Evolutionary conservation across 164 flowering plant genomes (phyloP).

Genomic region (Cinnamomum micranthum): DNA sequence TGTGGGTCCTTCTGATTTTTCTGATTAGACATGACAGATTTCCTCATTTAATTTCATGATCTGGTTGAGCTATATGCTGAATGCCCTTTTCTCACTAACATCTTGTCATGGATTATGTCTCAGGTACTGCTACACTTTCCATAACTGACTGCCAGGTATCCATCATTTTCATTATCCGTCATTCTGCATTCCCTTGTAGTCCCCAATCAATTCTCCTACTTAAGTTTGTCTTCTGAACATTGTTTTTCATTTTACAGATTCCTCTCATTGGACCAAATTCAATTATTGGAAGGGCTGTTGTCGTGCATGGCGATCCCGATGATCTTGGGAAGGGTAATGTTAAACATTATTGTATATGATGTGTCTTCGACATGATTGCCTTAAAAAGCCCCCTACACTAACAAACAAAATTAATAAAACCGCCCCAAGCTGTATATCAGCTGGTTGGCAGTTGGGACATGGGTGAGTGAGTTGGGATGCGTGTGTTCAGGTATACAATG

Average conservation of each 20-base stretch:
- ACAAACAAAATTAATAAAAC: too few relatives aligned
- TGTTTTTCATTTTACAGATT: constrained; percentile 46
- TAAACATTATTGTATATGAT: neutral
- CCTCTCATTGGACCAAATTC: constrained; percentile 85
- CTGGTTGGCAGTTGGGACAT: too few relatives aligned
- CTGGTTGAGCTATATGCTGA: neutral
- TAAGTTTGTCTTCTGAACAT: neutral
- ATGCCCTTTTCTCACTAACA: neutral
- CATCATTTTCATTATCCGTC: neutral
- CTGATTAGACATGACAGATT: too few relatives aligned
- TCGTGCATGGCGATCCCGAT: constrained; percentile 97
- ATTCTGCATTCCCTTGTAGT: neutral
- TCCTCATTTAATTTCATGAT: neutral
- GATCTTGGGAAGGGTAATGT: constrained; percentile 90
- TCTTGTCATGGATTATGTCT: constrained; percentile 5
- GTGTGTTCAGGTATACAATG: too few relatives aligned
- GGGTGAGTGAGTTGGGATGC: too few relatives aligned
- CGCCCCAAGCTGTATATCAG: too few relatives aligned
- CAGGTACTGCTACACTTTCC: constrained; percentile 66
- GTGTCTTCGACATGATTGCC: neutral
- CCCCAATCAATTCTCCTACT: neutral
- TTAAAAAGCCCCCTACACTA: neutral
- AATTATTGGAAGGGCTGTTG: constrained; percentile 93
- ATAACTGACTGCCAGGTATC: constrained; percentile 68
- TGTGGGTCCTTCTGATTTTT: too few relatives aligned